Conservation (phyloP, 306 rosid species). For the Begonia peltatifolia region DNA sequence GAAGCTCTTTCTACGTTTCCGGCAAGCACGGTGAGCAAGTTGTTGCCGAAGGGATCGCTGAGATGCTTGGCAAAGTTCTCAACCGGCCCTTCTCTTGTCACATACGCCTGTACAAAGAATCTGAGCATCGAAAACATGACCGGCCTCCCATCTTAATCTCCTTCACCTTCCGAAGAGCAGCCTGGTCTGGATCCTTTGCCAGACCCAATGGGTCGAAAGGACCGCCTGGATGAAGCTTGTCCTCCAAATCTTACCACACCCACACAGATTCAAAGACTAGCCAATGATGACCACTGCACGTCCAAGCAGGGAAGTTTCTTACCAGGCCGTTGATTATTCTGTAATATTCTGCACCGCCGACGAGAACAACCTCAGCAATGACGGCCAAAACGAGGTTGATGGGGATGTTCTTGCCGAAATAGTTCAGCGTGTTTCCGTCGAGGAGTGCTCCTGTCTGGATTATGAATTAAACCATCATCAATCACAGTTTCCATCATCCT, state of each 20-base stretch:
- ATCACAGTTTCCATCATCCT: too few relatives aligned
- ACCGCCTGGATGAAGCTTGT: conserved; percentile 98
- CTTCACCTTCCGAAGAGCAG: conserved; percentile 87
- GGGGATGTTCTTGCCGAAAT: conserved; percentile 92
- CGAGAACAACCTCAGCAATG: conserved; percentile 70
- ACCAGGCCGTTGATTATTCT: conserved; percentile 89
- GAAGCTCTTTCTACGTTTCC: conserved; percentile 72
- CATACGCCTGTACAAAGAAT: conserved; percentile 83
- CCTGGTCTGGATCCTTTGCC: conserved; percentile 90
- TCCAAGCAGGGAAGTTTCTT: not conserved
- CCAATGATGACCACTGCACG: too few relatives aligned
- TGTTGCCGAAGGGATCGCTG: conserved; percentile 96
- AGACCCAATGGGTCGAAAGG: conserved; percentile 94
- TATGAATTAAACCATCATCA: not conserved
- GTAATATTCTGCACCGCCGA: conserved; percentile 96
- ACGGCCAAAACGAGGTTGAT: conserved; percentile 75
- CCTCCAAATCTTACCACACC: conserved; percentile 49
- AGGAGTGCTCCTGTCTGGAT: conserved; percentile 97
- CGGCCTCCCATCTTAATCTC: conserved; percentile 91
- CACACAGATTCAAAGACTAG: not conserved
- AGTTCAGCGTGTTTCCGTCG: conserved; percentile 87
- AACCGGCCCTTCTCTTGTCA: conserved; percentile 96
- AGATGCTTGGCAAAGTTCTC: conserved; percentile 96
- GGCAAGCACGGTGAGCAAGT: conserved; percentile 82
- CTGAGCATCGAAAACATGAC: conserved; percentile 99